phyloP scores from a whole-genome alignment of 768 basidiomycete species.

The Boletus sp. region DNA sequence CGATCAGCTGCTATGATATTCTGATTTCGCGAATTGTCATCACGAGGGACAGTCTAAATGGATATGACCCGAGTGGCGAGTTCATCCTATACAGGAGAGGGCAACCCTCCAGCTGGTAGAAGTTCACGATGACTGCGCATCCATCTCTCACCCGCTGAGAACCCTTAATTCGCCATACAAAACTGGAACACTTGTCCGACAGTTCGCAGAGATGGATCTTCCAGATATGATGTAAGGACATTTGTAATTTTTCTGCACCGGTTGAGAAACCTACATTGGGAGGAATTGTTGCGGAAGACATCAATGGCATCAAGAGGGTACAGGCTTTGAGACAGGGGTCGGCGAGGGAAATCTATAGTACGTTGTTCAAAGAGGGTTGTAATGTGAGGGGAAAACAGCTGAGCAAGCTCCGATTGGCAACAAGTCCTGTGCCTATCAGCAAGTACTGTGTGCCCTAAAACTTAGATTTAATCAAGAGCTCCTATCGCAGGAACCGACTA shows the following conservation, averaged over 20 bases:
- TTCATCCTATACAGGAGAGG: not conserved
- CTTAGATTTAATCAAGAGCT: conserved; percentile 3
- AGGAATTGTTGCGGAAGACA: not conserved
- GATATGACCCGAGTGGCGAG: not conserved
- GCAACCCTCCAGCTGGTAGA: not conserved
- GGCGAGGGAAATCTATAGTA: not conserved
- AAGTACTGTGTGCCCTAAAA: conserved; percentile 13
- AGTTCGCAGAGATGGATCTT: not conserved
- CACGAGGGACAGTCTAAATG: conserved; percentile 10
- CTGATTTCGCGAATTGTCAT: conserved; percentile 9
- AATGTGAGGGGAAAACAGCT: not conserved
- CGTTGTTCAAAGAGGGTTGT: conserved; percentile 6
- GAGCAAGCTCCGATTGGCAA: not conserved
- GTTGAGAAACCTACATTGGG: not conserved
- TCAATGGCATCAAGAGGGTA: not conserved
- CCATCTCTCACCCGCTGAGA: conserved; percentile 2
- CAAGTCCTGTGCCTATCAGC: conserved; percentile 1
- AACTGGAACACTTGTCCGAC: not conserved
- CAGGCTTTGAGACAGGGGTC: conserved; percentile 1
- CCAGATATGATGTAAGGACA: not conserved
- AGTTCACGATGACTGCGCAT: not conserved
- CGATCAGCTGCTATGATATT: conserved; percentile 10
- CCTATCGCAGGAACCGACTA: conserved; percentile 9
- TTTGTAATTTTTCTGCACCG: not conserved
- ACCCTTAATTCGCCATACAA: not conserved